Percentiles rank a stretch among this genome's conserved stretches.
phyloP scores from a whole-genome alignment of 495 filamentous ascomycete species.

The Sporormia fimetaria region DNA sequence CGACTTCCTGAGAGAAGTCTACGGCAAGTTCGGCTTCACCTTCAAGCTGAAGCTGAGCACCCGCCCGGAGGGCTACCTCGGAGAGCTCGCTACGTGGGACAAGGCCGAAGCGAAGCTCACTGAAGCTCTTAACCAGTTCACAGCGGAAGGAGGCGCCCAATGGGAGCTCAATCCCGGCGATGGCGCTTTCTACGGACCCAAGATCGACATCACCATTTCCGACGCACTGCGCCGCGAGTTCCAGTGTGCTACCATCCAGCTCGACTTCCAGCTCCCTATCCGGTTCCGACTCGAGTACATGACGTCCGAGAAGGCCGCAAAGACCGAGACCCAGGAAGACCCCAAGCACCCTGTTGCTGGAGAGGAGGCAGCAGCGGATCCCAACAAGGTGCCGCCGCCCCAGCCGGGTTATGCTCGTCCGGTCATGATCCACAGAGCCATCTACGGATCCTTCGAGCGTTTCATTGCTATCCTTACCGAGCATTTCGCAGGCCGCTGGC shows the following conservation, averaged over 20 bases:
- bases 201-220: conserved; percentile 85
- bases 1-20: conserved; percentile 72
- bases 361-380: conserved; percentile 14
- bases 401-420: conserved; percentile 68
- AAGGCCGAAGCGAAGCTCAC: conserved; percentile 69
- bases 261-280: conserved; percentile 87
- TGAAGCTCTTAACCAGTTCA: conserved; percentile 67
- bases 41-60: conserved; percentile 96
- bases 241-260: conserved; percentile 85
- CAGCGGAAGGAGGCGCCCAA: conserved; percentile 46
- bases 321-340: conserved; percentile 26
- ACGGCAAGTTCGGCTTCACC: conserved; percentile 84
- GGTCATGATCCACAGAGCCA: conserved; percentile 94
- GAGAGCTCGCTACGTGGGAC: conserved; percentile 78
- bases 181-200: conserved; percentile 94
- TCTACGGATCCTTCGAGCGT: conserved; percentile 85
- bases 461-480: conserved; percentile 81
- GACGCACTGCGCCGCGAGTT: conserved; percentile 68
- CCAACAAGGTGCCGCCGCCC: conserved; percentile 23
- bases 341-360: conserved; percentile 23
- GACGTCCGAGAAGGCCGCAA: conserved; percentile 40
- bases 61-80: conserved; percentile 83
- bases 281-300: conserved; percentile 77
- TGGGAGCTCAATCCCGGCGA: conserved; percentile 91
- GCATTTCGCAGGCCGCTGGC: conserved; percentile 96